Conservation (phyloP, 1,284 basidiomycete genomes). For the Salmacisia buchloeana region DNA sequence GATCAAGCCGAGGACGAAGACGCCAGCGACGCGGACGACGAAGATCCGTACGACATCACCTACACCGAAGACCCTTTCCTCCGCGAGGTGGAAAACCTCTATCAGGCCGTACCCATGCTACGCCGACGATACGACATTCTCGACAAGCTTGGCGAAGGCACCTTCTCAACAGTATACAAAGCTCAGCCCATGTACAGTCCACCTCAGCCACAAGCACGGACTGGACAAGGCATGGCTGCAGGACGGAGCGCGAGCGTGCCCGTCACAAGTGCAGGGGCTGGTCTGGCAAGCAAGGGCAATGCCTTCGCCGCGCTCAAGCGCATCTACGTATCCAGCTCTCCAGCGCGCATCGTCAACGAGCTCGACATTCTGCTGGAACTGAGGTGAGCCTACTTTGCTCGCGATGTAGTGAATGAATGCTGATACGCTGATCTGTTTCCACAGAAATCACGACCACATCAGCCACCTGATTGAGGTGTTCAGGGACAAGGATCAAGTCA, state of each 20-base stretch:
- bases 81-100: neutral
- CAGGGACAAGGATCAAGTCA: conserved; percentile 82
- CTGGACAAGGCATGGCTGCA: neutral
- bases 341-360: conserved; percentile 87
- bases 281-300: conserved; percentile 7
- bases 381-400: conserved; percentile 41
- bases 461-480: conserved; percentile 87
- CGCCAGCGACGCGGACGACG: neutral
- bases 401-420: neutral
- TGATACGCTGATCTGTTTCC: neutral
- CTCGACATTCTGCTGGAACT: conserved; percentile 81
- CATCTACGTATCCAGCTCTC: conserved; percentile 93
- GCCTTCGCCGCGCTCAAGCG: conserved; percentile 89
- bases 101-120: neutral
- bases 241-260: neutral
- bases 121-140: conserved; percentile 64
- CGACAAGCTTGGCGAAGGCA: conserved; percentile 88
- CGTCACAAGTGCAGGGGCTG: neutral
- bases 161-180: conserved; percentile 98
- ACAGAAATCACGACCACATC: conserved; percentile 19
- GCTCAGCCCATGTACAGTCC: conserved; percentile 56
- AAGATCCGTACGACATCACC: too few relatives aligned
- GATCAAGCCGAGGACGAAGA: neutral
- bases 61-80: neutral
- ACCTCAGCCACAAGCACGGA: neutral